These are phyloP conservation scores for Pythium guiyangense DNA, from an alignment of 352 stramenopile genomes.

Conservation along the genomic window DNA sequence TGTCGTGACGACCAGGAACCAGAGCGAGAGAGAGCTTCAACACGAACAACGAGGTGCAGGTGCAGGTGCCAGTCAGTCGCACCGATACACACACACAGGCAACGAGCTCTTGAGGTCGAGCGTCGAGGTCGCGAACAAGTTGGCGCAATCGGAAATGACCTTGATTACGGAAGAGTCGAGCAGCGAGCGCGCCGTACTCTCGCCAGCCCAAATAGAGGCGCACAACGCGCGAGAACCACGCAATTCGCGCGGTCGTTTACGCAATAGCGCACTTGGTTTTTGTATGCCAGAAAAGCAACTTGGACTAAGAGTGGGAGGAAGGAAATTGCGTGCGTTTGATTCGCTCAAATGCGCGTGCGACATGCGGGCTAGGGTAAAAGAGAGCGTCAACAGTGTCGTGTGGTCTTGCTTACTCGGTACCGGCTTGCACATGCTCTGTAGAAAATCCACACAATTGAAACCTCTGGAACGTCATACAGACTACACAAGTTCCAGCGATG, in stretches of 20 bases:
- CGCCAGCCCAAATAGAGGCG: neutral
- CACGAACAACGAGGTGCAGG: neutral
- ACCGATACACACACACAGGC: constrained; percentile 1
- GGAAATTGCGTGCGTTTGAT: too few relatives aligned
- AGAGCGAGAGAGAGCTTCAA: constrained; percentile 8
- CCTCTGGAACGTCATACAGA: too few relatives aligned
- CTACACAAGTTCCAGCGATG: too few relatives aligned
- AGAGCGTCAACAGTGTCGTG: too few relatives aligned
- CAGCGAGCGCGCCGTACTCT: neutral
- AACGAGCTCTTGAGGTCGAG: neutral
- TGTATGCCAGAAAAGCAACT: neutral
- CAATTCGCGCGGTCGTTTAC: too few relatives aligned
- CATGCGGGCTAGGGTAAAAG: too few relatives aligned
- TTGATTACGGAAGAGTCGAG: constrained; percentile 10
- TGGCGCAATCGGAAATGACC: constrained; percentile 13
- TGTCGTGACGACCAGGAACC: neutral
- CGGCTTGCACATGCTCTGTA: too few relatives aligned
- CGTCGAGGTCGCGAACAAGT: neutral
- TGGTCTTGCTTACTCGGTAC: too few relatives aligned
- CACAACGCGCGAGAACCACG: neutral
- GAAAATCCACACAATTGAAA: too few relatives aligned
- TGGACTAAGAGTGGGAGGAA: too few relatives aligned
- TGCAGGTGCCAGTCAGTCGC: too few relatives aligned
- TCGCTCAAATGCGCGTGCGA: too few relatives aligned
- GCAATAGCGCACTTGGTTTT: neutral